phyloP scores from a whole-genome alignment of 352 stramenopile species.

The Globisporangium iwayamae region DNA sequence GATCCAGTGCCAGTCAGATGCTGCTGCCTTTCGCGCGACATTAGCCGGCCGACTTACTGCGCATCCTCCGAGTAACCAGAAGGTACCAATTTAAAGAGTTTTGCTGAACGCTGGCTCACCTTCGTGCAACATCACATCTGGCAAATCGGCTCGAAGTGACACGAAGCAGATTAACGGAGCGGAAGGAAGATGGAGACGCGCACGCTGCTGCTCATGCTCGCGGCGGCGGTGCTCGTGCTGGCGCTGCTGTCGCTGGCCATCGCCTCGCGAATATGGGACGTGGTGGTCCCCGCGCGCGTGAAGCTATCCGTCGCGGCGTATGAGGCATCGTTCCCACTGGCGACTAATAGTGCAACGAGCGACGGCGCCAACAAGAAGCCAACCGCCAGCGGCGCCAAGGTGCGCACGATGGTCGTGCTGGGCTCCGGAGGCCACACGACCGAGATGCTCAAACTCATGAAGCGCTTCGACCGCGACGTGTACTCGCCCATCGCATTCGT shows the following conservation, averaged over 20 bases:
- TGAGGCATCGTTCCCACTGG: background rate
- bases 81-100: too few relatives aligned
- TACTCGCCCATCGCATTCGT: constrained; percentile 90
- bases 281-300: constrained; percentile 12
- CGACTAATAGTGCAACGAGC: background rate
- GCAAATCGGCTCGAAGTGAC: background rate
- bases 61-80: too few relatives aligned
- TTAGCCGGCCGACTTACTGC: too few relatives aligned
- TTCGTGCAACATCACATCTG: background rate
- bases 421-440: constrained; percentile 92
- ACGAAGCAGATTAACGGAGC: background rate
- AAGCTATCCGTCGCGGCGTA: constrained; percentile 11
- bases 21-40: too few relatives aligned
- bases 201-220: constrained; percentile 5
- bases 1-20: too few relatives aligned
- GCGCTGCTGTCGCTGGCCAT: constrained; percentile 10
- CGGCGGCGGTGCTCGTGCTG: constrained; percentile 5
- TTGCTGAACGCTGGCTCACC: background rate
- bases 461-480: constrained; percentile 61
- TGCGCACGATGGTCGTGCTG: constrained; percentile 79
- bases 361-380: background rate
- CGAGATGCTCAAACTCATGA: constrained; percentile 94
- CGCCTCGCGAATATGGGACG: constrained; percentile 12
- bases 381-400: background rate
- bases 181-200: background rate